Base-by-base conservation (phyloP, 495 filamentous ascomycete genomes). In the Pyronema omphalodes region DNA sequence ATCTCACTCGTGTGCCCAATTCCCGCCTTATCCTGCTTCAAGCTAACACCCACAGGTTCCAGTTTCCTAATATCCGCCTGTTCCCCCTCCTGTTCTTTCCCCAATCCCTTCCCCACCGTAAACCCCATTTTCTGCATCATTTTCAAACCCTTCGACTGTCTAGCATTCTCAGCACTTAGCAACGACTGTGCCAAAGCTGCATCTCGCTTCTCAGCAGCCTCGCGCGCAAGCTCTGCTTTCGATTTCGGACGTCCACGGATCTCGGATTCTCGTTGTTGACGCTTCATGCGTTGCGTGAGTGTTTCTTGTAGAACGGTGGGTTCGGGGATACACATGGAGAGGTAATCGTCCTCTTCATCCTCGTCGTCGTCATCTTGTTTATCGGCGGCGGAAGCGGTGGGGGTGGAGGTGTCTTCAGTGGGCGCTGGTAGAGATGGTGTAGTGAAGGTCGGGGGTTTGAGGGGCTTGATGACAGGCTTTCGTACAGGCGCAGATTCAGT, bases 91-190 rank as follows among this genome's bases (percentile, higher is more conserved):
- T 15, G 36, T 7, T 49, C 65, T 59, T 80, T 82, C 0, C 91
- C 86, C 3, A 94, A 73, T 0, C 76, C 73, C 49, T 78, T 77
- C 11, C 83, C 83, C 8, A 76, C 69, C 56, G 77, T 82, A 69
- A 88, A 98, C 6, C 91, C 91, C 71, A 98, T 82, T 67, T 82
- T 87, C n/a, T 84, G 80, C 88, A 98, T 91, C 87, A 98, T 94
- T 54, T 84, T 73, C 53, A 88, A 79, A 2, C 91, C 91, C 67
- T 95, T 98, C 68, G 75, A 82, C 50, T 72, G 70, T 23, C 63
- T 45, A 12, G 68, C 67, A 3, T 56, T 52, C 6, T 69, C 63
- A n/a, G 76, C 74, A 40, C 72, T 63, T 12, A 85, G 69, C 23
- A 94, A 72, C n/a, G 80, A 82, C 11, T 70, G 80, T 1, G 77